A percentile compares a stretch with the other conserved stretches of the same genome.
Evolutionary conservation across 1,139 yeast species (phyloP).

Genomic region (Tardiomyces blankii): DNA sequence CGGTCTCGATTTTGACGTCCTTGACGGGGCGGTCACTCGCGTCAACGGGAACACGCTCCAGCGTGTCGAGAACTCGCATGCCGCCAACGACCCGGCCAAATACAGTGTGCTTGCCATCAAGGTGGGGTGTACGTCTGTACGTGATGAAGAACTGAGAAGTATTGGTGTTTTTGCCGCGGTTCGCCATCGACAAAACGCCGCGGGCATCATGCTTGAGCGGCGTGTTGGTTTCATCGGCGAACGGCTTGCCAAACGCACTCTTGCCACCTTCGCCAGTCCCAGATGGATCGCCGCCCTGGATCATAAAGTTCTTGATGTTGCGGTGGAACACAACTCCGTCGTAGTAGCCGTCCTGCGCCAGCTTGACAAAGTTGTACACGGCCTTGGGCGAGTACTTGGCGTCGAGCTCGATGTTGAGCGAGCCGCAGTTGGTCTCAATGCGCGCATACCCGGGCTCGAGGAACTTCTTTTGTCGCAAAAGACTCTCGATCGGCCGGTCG

Average conservation of each 20-base stretch:
- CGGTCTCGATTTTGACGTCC: conserved; percentile 54
- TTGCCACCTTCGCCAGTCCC: conserved; percentile 87
- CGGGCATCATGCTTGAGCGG: conserved; percentile 64
- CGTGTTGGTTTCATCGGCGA: conserved; percentile 86
- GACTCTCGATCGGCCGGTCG: conserved; percentile 15
- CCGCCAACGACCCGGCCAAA: conserved; percentile 75
- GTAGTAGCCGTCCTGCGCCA: conserved; percentile 55
- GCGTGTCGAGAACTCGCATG: conserved; percentile 60
- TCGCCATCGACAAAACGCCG: conserved; percentile 85
- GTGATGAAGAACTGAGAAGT: conserved; percentile 87
- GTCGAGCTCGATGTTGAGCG: conserved; percentile 29
- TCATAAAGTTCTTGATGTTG: conserved; percentile 74
- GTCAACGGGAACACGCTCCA: conserved; percentile 61
- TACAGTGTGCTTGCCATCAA: conserved; percentile 89
- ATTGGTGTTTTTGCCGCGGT: conserved; percentile 86
- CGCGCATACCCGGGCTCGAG: conserved; percentile 22
- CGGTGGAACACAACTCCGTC: conserved; percentile 79
- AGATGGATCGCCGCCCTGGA: conserved; percentile 90
- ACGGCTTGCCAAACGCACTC: conserved; percentile 84
- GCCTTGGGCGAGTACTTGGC: conserved; percentile 57
- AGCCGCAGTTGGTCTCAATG: conserved; percentile 32
- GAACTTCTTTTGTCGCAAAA: conserved; percentile 22
- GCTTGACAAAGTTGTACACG: conserved; percentile 50
- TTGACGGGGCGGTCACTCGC: conserved; percentile 60
- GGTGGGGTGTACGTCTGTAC: conserved; percentile 63